These are phyloP conservation scores for Trifolium subterraneum DNA, from an alignment of 306 rosid genomes.

Conservation along the genomic window DNA sequence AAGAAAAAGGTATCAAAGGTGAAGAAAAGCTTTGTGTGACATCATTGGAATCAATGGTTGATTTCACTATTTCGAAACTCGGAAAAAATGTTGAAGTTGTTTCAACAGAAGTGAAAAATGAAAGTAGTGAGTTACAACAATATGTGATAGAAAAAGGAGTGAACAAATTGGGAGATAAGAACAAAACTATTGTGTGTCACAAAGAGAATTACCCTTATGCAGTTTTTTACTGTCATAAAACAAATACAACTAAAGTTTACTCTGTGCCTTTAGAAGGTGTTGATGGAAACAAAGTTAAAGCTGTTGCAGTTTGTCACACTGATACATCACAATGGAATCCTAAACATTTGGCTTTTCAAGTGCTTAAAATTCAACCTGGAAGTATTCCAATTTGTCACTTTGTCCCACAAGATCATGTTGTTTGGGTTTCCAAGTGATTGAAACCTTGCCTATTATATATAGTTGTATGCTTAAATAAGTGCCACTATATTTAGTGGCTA, in stretches of 20 bases:
- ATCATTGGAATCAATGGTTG: slow-evolving; percentile 84
- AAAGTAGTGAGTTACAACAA: slow-evolving; percentile 45
- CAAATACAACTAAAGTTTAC: not conserved
- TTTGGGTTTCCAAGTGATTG: slow-evolving; percentile 53
- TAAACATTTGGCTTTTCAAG: slow-evolving; percentile 79
- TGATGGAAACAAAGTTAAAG: slow-evolving; percentile 64
- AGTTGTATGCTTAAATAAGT: too few relatives aligned
- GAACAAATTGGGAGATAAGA: slow-evolving; percentile 47
- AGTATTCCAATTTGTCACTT: slow-evolving; percentile 79
- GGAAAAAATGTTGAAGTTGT: slow-evolving; percentile 57
- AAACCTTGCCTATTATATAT: too few relatives aligned
- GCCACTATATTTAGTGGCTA: too few relatives aligned
- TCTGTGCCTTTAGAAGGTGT: slow-evolving; percentile 18
- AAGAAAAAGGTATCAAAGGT: slow-evolving; percentile 49
- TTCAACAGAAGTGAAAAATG: slow-evolving; percentile 70
- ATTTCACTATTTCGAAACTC: slow-evolving; percentile 65
- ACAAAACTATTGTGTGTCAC: slow-evolving; percentile 64
- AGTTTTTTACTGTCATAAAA: slow-evolving; percentile 81
- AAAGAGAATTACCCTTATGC: slow-evolving; percentile 67
- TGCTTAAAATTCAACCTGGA: slow-evolving; percentile 78
- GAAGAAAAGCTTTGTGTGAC: slow-evolving; percentile 82
- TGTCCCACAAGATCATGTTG: slow-evolving; percentile 78
- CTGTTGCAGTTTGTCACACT: slow-evolving; percentile 72
- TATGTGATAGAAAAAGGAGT: slow-evolving; percentile 48
- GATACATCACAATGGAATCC: slow-evolving; percentile 87